Percentiles rank a stretch among this genome's conserved stretches.
Conservation (phyloP, 106 monocot species). For the Allium fistulosum region DNA sequence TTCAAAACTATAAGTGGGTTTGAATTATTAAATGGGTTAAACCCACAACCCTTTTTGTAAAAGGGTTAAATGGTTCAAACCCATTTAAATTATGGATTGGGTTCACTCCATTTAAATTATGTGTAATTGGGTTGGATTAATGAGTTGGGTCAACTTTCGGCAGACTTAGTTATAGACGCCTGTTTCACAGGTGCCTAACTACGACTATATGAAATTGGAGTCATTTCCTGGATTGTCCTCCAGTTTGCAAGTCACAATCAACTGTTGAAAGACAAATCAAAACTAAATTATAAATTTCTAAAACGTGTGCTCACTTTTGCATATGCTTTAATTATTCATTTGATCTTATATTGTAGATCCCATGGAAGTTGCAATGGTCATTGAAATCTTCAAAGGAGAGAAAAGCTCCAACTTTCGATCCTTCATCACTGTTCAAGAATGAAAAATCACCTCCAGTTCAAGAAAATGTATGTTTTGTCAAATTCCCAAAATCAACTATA, state of each 20-base stretch:
- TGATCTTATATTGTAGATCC: slow-evolving; percentile 20
- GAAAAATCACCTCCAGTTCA: not conserved
- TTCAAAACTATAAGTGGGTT: too few species aligned
- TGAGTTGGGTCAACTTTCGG: too few species aligned
- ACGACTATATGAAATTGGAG: not conserved
- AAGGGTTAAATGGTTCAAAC: too few species aligned
- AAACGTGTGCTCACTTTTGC: too few species aligned
- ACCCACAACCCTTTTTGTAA: too few species aligned
- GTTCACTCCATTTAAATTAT: too few species aligned
- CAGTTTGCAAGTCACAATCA: not conserved
- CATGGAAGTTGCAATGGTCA: slow-evolving; percentile 26
- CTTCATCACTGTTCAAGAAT: not conserved
- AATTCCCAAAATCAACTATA: slow-evolving; percentile 7
- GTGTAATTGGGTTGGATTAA: too few species aligned
- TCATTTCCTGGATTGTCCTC: not conserved
- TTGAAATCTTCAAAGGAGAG: slow-evolving; percentile 22
- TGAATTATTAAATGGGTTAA: too few species aligned
- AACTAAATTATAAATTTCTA: not conserved
- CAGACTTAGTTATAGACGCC: too few species aligned
- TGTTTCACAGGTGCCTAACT: not conserved
- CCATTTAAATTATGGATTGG: too few species aligned
- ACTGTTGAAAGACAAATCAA: not conserved
- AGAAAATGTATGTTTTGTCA: slow-evolving; percentile 8
- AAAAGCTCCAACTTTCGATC: not conserved
- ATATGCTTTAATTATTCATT: too few species aligned